Evolutionary conservation across 805 yeast genomes (phyloP).

Genomic region (Danielozyma ontarioensis): DNA sequence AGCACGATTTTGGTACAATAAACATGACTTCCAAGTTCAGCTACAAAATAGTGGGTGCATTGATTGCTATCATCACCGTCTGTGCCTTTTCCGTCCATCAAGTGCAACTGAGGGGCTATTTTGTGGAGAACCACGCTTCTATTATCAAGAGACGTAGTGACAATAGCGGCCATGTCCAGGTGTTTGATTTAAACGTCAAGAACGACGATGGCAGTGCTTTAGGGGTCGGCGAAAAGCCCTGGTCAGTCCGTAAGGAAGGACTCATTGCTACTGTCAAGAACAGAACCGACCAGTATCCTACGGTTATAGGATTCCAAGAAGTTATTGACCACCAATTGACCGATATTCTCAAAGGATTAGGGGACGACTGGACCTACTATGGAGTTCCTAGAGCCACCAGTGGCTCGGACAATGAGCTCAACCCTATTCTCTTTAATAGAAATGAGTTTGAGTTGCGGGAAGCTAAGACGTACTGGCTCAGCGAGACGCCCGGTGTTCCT

Average conservation of each 20-base stretch:
- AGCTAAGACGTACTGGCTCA: slow-evolving; percentile 5
- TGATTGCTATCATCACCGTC: no score
- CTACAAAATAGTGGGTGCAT: no score
- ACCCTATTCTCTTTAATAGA: slow-evolving; percentile 3
- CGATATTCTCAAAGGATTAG: slow-evolving; percentile 5
- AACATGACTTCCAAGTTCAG: no score
- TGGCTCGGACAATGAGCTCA: slow-evolving; percentile 2
- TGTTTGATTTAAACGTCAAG: not conserved
- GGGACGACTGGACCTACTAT: slow-evolving; percentile 2
- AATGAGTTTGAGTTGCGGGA: not conserved
- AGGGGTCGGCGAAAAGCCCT: slow-evolving; percentile 1
- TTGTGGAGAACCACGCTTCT: no score
- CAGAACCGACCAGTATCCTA: slow-evolving; percentile 1
- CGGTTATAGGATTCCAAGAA: slow-evolving; percentile 6
- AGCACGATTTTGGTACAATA: no score
- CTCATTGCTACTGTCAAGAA: slow-evolving; percentile 1
- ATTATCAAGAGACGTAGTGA: no score
- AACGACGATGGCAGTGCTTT: not conserved
- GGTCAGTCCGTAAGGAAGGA: slow-evolving; percentile 3
- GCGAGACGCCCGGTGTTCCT: slow-evolving; percentile 4
- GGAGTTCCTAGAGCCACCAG: slow-evolving; percentile 5
- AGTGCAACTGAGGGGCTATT: no score
- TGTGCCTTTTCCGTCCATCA: no score
- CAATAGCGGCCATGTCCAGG: no score
- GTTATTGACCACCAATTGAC: slow-evolving; percentile 5